phyloP scores from a whole-genome alignment of 495 filamentous ascomycete genomes.

The Penicillium cataractarum region DNA sequence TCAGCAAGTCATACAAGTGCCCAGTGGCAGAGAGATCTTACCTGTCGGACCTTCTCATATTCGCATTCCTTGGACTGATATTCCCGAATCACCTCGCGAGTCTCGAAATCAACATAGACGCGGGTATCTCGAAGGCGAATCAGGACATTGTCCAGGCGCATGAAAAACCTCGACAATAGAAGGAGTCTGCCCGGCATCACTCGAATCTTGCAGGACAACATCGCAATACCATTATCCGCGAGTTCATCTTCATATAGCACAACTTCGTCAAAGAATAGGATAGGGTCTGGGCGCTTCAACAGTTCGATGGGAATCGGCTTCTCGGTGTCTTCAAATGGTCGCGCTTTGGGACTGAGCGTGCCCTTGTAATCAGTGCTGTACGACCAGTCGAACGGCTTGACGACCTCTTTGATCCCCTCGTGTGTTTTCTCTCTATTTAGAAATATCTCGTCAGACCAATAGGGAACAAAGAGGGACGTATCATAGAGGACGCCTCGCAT shows the following conservation, averaged over 20 bases:
- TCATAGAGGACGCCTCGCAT: not conserved
- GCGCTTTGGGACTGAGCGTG: slow-evolving; percentile 47
- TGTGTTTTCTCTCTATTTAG: slow-evolving; percentile 73
- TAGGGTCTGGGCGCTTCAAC: slow-evolving; percentile 84
- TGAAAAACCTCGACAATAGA: slow-evolving; percentile 84
- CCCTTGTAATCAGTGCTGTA: slow-evolving; percentile 88
- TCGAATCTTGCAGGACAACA: slow-evolving; percentile 83
- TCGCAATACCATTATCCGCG: slow-evolving; percentile 92
- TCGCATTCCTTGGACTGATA: slow-evolving; percentile 80
- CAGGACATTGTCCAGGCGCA: slow-evolving; percentile 88
- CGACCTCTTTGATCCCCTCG: slow-evolving; percentile 88
- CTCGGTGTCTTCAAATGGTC: slow-evolving; percentile 52
- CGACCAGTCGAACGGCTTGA: slow-evolving; percentile 97
- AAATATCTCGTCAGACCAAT: not conserved
- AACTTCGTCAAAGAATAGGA: slow-evolving; percentile 92
- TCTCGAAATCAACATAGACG: slow-evolving; percentile 86
- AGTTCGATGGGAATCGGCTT: slow-evolving; percentile 79
- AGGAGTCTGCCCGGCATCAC: slow-evolving; percentile 89
- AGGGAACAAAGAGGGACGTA: not conserved
- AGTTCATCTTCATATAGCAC: slow-evolving; percentile 96
- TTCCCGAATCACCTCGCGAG: slow-evolving; percentile 82
- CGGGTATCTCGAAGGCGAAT: slow-evolving; percentile 87
- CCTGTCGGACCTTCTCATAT: slow-evolving; percentile 77
- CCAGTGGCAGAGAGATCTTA: slow-evolving; percentile 37
- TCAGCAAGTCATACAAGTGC: slow-evolving; percentile 20